Evolutionary conservation across 2,329 filamentous ascomycete genomes (phyloP), one percentile per base, ranked within the genome.

Genomic region (Botrytis cinerea): DNA sequence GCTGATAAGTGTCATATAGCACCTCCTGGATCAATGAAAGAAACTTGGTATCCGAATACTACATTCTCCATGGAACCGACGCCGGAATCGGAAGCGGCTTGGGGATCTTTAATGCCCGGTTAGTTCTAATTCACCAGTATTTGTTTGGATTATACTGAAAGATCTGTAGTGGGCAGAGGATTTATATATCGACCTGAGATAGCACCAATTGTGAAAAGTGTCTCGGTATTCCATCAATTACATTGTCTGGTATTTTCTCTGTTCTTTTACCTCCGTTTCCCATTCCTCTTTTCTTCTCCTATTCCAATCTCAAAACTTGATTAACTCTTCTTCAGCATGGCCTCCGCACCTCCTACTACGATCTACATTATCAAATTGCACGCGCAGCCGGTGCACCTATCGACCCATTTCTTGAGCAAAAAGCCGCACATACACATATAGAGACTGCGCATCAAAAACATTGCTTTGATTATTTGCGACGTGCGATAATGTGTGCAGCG

Each of bases 391-490:
- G 62, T 18, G 40, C 40, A 14, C 35, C 40, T 1, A 43, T 32
- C 14, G 48, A 72, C 16, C 22, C 59, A 45, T 72, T 35, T n/a
- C 35, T 72, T 5, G 60, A 72, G 48, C 59, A 66, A 59, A 66
- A 66, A 20, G 46, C 70, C 28, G 61, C 70, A 0, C 60, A 63
- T 4, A 57, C 61, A 22, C 57, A 63, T 63, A 48, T 71, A 9
- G 70, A 66, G 18, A 63, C 40, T 7, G 54, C 45, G n/a, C 71
- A 72, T 61, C 48, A 69, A 43, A 67, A 45, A 2, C 76, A 77
- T 63, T 77, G 76, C 64, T 73, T 76, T 32, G 75, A 77, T 32
- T 74, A 75, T 22, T 54, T 77, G 6, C 51, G 75, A 35, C 75
- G 73, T 35, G 48, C 75, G 1, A 71, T 77, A 25, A 76, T 76